Evolutionary conservation across 495 filamentous ascomycete genomes (phyloP).

Genomic region (Penicillium coffeae): DNA sequence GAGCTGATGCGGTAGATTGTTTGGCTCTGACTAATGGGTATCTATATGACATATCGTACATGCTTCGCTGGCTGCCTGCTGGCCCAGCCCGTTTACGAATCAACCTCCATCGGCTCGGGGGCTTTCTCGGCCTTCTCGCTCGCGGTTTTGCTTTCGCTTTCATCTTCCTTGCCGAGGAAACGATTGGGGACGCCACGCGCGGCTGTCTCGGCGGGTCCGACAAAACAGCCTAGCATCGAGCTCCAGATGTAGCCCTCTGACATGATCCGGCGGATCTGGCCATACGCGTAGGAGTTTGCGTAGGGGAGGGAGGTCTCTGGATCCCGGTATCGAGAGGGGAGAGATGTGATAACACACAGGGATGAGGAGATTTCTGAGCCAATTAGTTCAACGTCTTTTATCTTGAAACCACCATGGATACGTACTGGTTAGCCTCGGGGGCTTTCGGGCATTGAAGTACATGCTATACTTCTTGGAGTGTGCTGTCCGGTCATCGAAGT

Average conservation of each 20-base stretch:
- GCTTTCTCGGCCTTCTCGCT: background rate
- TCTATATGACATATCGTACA: constrained; percentile 12
- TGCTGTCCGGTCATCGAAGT: constrained; percentile 51
- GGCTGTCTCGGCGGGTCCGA: constrained; percentile 57
- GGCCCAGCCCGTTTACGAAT: constrained; percentile 4
- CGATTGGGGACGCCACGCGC: constrained; percentile 66
- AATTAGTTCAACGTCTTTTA: background rate
- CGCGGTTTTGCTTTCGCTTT: constrained; percentile 3
- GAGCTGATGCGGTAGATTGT: constrained; percentile 6
- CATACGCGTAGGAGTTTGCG: constrained; percentile 68
- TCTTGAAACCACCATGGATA: constrained; percentile 7
- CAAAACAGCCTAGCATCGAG: constrained; percentile 68
- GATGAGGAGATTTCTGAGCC: constrained; percentile 43
- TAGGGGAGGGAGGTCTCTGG: constrained; percentile 74
- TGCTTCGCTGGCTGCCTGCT: background rate
- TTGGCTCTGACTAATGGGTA: constrained; percentile 6
- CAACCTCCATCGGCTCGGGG: constrained; percentile 19
- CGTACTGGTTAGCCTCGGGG: constrained; percentile 46
- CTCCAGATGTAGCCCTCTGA: constrained; percentile 69
- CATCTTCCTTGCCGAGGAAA: constrained; percentile 45
- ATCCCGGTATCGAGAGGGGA: constrained; percentile 73
- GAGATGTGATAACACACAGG: constrained; percentile 75
- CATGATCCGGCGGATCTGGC: constrained; percentile 59
- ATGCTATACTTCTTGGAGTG: constrained; percentile 48
- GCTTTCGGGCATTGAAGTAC: constrained; percentile 51